Conservation (phyloP, 1,284 basidiomycete species). For the Leccinum solheimii region DNA sequence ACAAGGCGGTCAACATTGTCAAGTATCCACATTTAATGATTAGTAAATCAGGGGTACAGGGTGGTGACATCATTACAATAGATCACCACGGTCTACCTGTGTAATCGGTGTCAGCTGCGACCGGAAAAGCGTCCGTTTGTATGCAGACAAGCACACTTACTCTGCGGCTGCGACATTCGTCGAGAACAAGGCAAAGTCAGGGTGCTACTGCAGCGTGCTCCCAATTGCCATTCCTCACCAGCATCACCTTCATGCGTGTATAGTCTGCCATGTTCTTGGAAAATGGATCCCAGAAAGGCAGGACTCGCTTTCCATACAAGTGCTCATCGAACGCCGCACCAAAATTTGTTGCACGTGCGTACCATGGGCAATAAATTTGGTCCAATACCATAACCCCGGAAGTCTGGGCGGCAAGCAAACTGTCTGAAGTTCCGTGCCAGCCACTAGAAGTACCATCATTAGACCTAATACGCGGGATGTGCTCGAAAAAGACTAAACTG, state of each 20-base stretch:
- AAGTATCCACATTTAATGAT: slow-evolving; percentile 4
- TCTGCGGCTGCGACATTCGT: not conserved
- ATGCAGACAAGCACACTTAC: slow-evolving; percentile 6
- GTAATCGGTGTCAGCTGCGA: slow-evolving; percentile 13
- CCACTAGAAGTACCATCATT: slow-evolving; percentile 7
- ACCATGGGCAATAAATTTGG: slow-evolving; percentile 45
- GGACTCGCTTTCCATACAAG: slow-evolving; percentile 52
- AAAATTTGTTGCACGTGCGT: slow-evolving; percentile 42
- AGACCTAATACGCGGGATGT: slow-evolving; percentile 36
- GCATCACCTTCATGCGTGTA: slow-evolving; percentile 47
- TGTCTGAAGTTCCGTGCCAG: slow-evolving; percentile 46
- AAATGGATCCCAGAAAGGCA: slow-evolving; percentile 49
- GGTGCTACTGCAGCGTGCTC: slow-evolving; percentile 1
- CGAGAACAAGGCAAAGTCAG: not conserved
- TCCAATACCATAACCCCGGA: slow-evolving; percentile 53
- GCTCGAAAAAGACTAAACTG: slow-evolving; percentile 55
- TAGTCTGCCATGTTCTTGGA: slow-evolving; percentile 56
- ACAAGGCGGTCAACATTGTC: slow-evolving; percentile 4
- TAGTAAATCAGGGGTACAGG: slow-evolving; percentile 18
- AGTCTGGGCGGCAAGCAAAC: slow-evolving; percentile 53
- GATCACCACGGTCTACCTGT: slow-evolving; percentile 10
- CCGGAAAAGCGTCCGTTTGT: not conserved
- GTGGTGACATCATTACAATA: slow-evolving; percentile 9
- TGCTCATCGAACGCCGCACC: slow-evolving; percentile 57
- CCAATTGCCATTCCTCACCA: slow-evolving; percentile 5